Percentiles rank a stretch among this genome's conserved stretches.
These are phyloP conservation scores for Purpureocillium lavendulum DNA, from an alignment of 2,329 filamentous ascomycete genomes.

Conservation along the genomic window DNA sequence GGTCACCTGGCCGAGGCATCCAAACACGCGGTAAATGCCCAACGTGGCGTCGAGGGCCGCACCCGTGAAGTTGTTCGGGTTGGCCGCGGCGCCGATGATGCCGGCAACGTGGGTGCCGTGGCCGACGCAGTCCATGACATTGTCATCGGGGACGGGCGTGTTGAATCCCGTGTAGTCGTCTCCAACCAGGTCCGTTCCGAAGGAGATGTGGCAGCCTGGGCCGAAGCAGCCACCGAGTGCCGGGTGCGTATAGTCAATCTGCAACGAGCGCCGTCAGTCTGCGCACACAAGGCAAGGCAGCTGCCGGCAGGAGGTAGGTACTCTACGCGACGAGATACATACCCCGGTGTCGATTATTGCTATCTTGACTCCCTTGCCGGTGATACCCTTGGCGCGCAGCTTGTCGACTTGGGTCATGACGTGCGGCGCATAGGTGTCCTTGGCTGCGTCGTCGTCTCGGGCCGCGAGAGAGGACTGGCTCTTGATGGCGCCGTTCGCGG, in stretches of 20 bases:
- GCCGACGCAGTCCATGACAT: slow-evolving; percentile 47
- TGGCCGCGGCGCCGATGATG: slow-evolving; percentile 49
- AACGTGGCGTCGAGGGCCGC: slow-evolving; percentile 47
- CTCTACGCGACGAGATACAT: too few relatives aligned
- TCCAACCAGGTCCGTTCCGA: slow-evolving; percentile 50
- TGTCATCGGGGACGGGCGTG: slow-evolving; percentile 33
- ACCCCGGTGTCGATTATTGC: slow-evolving; percentile 46
- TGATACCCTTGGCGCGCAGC: slow-evolving; percentile 37
- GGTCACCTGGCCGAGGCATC: slow-evolving; percentile 40
- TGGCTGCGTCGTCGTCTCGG: slow-evolving; percentile 10
- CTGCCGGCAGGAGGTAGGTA: too few relatives aligned
- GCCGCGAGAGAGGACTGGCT: slow-evolving; percentile 13
- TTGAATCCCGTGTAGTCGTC: slow-evolving; percentile 37
- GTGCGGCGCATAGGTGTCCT: slow-evolving; percentile 37
- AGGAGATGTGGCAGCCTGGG: slow-evolving; percentile 44
- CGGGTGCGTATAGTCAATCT: slow-evolving; percentile 55
- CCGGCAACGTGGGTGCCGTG: slow-evolving; percentile 56
- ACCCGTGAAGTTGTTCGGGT: slow-evolving; percentile 45
- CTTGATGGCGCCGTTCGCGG: slow-evolving; percentile 31
- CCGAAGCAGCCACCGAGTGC: slow-evolving; percentile 58
- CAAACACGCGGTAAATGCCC: slow-evolving; percentile 48
- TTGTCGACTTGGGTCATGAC: slow-evolving; percentile 48
- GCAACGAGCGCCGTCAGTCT: neutral
- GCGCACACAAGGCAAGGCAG: neutral
- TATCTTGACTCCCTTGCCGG: slow-evolving; percentile 43